phyloP scores from a whole-genome alignment of 2,329 filamentous ascomycete species.

The Diaporthe humulicola region DNA sequence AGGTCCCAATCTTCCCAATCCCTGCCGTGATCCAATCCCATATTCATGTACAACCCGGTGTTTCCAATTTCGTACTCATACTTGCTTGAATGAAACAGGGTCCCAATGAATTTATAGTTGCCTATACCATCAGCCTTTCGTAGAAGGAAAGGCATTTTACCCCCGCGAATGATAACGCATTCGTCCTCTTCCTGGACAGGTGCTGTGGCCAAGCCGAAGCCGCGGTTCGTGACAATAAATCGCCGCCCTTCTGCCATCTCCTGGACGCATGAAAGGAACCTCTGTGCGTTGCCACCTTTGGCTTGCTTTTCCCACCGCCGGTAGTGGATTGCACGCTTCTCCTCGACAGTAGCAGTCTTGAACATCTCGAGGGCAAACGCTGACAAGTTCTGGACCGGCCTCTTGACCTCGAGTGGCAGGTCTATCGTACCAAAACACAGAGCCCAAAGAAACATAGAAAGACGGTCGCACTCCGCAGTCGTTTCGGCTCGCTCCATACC shows the following conservation, averaged over 20 bases:
- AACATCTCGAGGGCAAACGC: neutral
- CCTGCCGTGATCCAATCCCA: neutral
- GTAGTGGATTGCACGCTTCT: neutral
- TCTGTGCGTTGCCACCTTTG: neutral
- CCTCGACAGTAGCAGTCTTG: neutral
- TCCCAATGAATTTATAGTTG: neutral
- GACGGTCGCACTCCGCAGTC: neutral
- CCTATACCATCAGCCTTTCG: neutral
- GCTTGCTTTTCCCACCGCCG: neutral
- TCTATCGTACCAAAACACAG: neutral
- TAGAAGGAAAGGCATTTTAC: neutral
- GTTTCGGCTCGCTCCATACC: neutral
- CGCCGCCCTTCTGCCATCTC: neutral
- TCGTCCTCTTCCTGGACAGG: neutral
- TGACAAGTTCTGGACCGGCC: neutral
- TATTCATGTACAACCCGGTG: neutral
- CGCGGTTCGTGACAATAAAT: neutral
- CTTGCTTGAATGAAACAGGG: neutral
- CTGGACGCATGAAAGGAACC: neutral
- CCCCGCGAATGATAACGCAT: neutral
- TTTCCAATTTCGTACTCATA: neutral
- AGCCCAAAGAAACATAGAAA: neutral
- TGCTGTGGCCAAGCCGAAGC: neutral
- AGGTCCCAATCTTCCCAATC: neutral
- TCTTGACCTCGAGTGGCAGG: neutral